These are phyloP conservation scores for Colletotrichum tropicicola DNA, from an alignment of 2,329 filamentous ascomycete species.

Conservation along the genomic window DNA sequence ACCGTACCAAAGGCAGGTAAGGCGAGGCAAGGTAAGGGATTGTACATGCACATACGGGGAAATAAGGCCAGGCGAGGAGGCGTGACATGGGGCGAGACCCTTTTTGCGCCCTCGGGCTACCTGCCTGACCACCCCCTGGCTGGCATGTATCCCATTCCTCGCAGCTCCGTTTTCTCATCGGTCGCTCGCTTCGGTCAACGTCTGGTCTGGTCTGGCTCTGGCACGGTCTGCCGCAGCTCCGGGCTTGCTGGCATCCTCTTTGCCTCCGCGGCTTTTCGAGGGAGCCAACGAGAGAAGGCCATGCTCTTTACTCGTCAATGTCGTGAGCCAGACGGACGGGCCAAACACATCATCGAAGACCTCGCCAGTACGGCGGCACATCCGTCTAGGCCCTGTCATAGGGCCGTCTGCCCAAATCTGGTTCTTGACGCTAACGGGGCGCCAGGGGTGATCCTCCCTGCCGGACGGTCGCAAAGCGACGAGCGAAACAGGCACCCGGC, in stretches of 20 bases:
- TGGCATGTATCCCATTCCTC: neutral
- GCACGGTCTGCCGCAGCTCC: neutral
- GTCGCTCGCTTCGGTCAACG: neutral
- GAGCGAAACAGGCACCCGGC: conserved; percentile 12
- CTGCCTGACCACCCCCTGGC: neutral
- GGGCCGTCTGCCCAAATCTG: conserved; percentile 10
- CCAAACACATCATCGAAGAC: neutral
- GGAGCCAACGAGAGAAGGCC: neutral
- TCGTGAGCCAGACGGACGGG: neutral
- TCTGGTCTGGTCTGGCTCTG: neutral
- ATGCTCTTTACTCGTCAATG: neutral
- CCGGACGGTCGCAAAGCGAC: neutral
- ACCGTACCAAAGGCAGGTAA: neutral
- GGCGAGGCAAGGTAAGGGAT: neutral
- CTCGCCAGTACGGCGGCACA: neutral
- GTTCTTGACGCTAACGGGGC: conserved; percentile 5
- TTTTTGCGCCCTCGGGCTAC: neutral
- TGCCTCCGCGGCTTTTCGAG: neutral
- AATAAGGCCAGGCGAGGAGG: conserved; percentile 1
- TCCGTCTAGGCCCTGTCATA: conserved; percentile 11
- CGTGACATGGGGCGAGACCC: neutral
- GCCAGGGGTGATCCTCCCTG: conserved; percentile 14
- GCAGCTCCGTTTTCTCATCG: conserved; percentile 2
- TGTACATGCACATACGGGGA: conserved; percentile 9
- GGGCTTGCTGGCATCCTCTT: neutral